Evolutionary conservation across 768 basidiomycete genomes (phyloP).

Genomic region (Lentinula sp.): DNA sequence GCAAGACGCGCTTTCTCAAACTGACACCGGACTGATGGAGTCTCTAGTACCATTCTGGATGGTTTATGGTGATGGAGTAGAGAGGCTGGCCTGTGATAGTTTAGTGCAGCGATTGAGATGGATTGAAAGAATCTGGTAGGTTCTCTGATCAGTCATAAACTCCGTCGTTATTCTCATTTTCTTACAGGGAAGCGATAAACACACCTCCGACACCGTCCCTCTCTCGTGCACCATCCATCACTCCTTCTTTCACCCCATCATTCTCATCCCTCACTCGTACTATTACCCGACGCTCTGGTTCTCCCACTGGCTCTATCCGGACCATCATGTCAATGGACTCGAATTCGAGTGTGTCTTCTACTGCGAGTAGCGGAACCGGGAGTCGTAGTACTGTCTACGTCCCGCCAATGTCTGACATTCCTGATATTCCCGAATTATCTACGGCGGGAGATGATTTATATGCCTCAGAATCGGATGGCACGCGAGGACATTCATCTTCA

Average conservation of each 20-base stretch:
- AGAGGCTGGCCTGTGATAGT: constrained; percentile 85
- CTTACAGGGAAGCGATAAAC: constrained; percentile 71
- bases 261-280: constrained; percentile 4
- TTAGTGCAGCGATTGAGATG: constrained; percentile 81
- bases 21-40: constrained; percentile 44
- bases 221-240: constrained; percentile 35
- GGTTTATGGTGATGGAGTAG: constrained; percentile 84
- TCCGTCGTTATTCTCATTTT: constrained; percentile 3
- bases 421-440: constrained; percentile 45
- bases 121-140: constrained; percentile 87
- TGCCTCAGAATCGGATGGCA: constrained; percentile 3
- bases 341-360: constrained; percentile 29
- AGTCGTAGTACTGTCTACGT: constrained; percentile 75
- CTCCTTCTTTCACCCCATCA: constrained; percentile 43
- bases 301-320: constrained; percentile 55
- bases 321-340: constrained; percentile 61
- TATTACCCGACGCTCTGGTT: constrained; percentile 20
- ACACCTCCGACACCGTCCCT: constrained; percentile 47
- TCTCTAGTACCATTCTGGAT: constrained; percentile 87
- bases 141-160: constrained; percentile 8
- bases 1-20: constrained; percentile 36
- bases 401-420: constrained; percentile 65
- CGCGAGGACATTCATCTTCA: background rate
- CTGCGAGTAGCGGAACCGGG: constrained; percentile 39
- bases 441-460: constrained; percentile 33